These are phyloP conservation scores for Xylariaceae sp. DNA, from an alignment of 2,329 filamentous ascomycete species.

Conservation along the genomic window DNA sequence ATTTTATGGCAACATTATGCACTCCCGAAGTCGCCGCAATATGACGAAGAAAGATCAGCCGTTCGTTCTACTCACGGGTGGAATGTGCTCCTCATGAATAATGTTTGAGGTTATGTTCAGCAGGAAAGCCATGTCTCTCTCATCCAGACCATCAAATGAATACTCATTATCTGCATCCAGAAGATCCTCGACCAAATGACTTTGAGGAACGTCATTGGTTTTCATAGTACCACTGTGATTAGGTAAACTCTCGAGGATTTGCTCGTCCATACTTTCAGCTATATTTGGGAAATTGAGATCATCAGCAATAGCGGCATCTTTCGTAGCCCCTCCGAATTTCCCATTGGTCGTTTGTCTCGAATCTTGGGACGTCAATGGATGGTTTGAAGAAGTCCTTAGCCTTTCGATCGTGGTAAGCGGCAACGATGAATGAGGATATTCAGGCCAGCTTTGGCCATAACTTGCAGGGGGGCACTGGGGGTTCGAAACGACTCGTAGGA, in stretches of 20 bases:
- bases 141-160: constrained; percentile 19
- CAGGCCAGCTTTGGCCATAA: background rate
- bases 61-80: too few species aligned
- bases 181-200: background rate
- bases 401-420: constrained; percentile 12
- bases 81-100: constrained; percentile 18
- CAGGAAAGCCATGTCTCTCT: constrained; percentile 22
- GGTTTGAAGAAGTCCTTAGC: constrained; percentile 14
- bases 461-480: constrained; percentile 1
- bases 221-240: background rate
- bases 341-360: background rate
- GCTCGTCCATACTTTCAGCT: background rate
- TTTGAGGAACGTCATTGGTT: background rate
- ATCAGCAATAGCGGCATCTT: background rate
- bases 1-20: too few species aligned
- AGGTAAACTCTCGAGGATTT: too few species aligned
- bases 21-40: too few species aligned
- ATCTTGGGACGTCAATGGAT: background rate
- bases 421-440: background rate
- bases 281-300: background rate
- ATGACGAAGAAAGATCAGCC: too few species aligned
- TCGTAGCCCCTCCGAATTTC: background rate
- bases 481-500: background rate
- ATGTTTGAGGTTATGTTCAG: constrained; percentile 2
- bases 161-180: constrained; percentile 19